phyloP scores from a whole-genome alignment of 1,139 yeast species.

The Candida sp. region DNA sequence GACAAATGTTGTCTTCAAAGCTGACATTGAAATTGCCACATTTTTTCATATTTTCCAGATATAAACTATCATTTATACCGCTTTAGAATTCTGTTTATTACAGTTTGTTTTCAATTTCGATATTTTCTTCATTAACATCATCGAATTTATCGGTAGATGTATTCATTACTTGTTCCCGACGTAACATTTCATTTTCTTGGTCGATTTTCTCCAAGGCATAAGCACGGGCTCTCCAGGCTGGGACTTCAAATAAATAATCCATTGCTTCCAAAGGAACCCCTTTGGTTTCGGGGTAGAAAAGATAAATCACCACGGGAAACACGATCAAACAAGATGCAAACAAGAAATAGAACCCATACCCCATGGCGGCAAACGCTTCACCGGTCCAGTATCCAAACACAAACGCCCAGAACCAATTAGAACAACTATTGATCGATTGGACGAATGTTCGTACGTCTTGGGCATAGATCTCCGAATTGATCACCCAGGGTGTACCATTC shows the following conservation, averaged over 20 bases:
- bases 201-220: slow-evolving; percentile 18
- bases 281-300: slow-evolving; percentile 45
- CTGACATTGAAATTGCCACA: no score
- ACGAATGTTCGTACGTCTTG: slow-evolving; percentile 39
- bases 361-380: slow-evolving; percentile 37
- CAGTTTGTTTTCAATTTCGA: not conserved
- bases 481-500: slow-evolving; percentile 50
- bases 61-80: no score
- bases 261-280: slow-evolving; percentile 42
- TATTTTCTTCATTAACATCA: not conserved
- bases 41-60: no score
- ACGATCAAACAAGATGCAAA: slow-evolving; percentile 36
- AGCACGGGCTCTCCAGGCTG: slow-evolving; percentile 26
- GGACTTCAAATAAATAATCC: slow-evolving; percentile 36
- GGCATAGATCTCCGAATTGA: slow-evolving; percentile 43
- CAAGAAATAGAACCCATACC: slow-evolving; percentile 43
- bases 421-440: slow-evolving; percentile 42
- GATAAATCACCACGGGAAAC: slow-evolving; percentile 28
- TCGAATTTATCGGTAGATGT: not conserved
- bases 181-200: slow-evolving; percentile 10
- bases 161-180: not conserved
- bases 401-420: slow-evolving; percentile 51
- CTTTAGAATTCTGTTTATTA: no score
- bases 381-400: slow-evolving; percentile 45
- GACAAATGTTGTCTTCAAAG: no score